Conservation (phyloP, 2,329 filamentous ascomycete species). For the Knoxdaviesia capensis region DNA sequence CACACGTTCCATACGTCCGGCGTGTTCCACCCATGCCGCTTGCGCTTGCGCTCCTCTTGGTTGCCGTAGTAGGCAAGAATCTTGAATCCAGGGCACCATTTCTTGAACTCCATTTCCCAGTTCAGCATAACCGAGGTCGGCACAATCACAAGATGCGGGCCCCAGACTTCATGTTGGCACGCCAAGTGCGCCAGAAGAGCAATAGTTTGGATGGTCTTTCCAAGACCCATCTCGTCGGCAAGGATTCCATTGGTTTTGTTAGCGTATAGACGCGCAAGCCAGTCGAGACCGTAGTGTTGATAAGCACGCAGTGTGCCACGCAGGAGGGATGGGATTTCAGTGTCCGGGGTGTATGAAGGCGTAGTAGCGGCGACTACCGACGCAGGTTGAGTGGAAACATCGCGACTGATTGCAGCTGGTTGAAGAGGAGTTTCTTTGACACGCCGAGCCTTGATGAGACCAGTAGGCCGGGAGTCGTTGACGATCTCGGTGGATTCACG, state of each 20-base stretch:
- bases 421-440: too few species aligned
- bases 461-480: too few species aligned
- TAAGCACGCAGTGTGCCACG: slow-evolving; percentile 86
- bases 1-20: slow-evolving; percentile 92
- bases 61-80: slow-evolving; percentile 93
- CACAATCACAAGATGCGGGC: slow-evolving; percentile 85
- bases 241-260: slow-evolving; percentile 91
- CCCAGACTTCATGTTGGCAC: slow-evolving; percentile 80
- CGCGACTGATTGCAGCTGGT: too few species aligned
- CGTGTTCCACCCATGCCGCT: slow-evolving; percentile 83
- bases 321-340: slow-evolving; percentile 60
- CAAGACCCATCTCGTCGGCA: slow-evolving; percentile 95
- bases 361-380: too few species aligned
- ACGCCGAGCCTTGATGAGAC: too few species aligned
- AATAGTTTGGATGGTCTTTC: slow-evolving; percentile 97
- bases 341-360: slow-evolving; percentile 21
- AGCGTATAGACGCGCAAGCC: slow-evolving; percentile 81
- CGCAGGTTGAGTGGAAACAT: too few species aligned
- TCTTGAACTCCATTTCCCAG: slow-evolving; percentile 99
- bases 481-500: too few species aligned
- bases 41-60: slow-evolving; percentile 76
- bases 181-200: slow-evolving; percentile 82
- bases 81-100: slow-evolving; percentile 95
- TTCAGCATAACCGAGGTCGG: slow-evolving; percentile 98
- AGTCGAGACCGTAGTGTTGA: slow-evolving; percentile 91